These are phyloP conservation scores for Phytopythium sindhum DNA, from an alignment of 352 stramenopile species.

Conservation along the genomic window DNA sequence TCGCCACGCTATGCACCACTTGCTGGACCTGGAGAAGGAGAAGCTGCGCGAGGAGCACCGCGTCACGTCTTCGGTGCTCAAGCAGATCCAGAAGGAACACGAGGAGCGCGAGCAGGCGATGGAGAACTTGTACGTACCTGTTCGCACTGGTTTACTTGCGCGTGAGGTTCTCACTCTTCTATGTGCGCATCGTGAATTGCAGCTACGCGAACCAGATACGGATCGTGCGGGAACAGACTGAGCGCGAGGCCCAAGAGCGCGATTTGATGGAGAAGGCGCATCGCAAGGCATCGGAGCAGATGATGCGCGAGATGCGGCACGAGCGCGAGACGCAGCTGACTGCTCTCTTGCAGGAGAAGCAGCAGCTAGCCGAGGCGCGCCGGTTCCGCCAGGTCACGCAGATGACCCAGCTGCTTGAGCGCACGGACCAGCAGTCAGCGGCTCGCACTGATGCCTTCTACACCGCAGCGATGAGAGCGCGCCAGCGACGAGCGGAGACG, in stretches of 20 bases:
- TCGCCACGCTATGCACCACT: slow-evolving; percentile 57
- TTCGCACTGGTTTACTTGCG: background rate
- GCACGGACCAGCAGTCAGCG: slow-evolving; percentile 28
- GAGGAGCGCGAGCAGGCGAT: slow-evolving; percentile 49
- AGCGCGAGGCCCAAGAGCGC: slow-evolving; percentile 53
- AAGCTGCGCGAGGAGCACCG: slow-evolving; percentile 64
- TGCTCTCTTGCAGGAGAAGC: slow-evolving; percentile 50
- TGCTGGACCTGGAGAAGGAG: slow-evolving; percentile 63
- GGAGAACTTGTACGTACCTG: slow-evolving; percentile 49
- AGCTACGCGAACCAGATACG: slow-evolving; percentile 69
- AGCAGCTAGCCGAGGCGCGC: slow-evolving; percentile 59
- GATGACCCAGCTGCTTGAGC: slow-evolving; percentile 35
- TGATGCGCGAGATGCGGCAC: slow-evolving; percentile 62
- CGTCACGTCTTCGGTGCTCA: slow-evolving; percentile 37
- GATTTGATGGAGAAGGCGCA: slow-evolving; percentile 69
- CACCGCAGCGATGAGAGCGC: slow-evolving; percentile 61
- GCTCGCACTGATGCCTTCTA: slow-evolving; percentile 57
- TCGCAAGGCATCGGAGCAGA: slow-evolving; percentile 55
- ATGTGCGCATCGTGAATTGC: background rate
- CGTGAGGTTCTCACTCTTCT: background rate
- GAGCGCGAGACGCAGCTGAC: slow-evolving; percentile 52
- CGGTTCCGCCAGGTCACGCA: slow-evolving; percentile 45
- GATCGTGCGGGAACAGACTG: slow-evolving; percentile 58
- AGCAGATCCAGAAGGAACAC: slow-evolving; percentile 64
- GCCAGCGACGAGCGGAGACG: slow-evolving; percentile 16